phyloP scores from a whole-genome alignment of 1,139 yeast species.

The Meyerozyma athensensis region DNA sequence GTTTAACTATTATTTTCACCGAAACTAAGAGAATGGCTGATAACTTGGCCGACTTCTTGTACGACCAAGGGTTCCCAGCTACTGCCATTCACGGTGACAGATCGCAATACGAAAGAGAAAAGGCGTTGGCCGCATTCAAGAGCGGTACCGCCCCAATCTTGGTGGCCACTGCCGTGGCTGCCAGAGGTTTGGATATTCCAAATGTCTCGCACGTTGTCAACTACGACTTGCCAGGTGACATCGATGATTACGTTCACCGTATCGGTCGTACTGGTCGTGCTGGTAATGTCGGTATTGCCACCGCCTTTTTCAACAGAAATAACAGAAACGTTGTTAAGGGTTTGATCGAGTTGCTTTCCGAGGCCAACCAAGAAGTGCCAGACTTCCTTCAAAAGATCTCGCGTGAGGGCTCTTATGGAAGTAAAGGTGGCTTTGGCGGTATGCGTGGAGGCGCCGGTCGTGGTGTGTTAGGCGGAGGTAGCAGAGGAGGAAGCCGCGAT shows the following conservation, averaged over 20 bases:
- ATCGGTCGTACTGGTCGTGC: conserved; percentile 99
- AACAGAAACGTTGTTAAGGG: conserved; percentile 89
- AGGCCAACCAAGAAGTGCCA: conserved; percentile 98
- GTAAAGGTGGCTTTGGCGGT: conserved; percentile 16
- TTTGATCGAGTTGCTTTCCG: conserved; percentile 77
- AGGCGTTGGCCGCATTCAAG: conserved; percentile 88
- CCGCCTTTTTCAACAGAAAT: conserved; percentile 96
- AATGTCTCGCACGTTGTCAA: conserved; percentile 96
- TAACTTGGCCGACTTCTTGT: conserved; percentile 85
- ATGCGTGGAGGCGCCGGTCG: conserved; percentile 50
- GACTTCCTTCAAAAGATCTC: conserved; percentile 74
- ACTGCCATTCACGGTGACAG: conserved; percentile 99
- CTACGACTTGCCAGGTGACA: conserved; percentile 93
- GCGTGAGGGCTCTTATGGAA: conserved; percentile 69
- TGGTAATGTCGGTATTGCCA: conserved; percentile 97
- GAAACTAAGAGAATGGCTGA: conserved; percentile 99
- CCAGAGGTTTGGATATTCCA: conserved; percentile 99
- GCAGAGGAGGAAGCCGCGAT: conserved; percentile 48
- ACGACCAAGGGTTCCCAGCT: conserved; percentile 88
- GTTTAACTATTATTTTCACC: conserved; percentile 89
- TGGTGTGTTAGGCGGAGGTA: conserved; percentile 30
- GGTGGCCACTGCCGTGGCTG: conserved; percentile 98
- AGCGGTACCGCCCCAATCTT: conserved; percentile 83
- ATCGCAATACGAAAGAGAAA: conserved; percentile 96
- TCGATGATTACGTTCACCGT: conserved; percentile 98